A percentile compares a stretch with the other conserved stretches of the same genome.
phyloP scores from a whole-genome alignment of 805 yeast species.

The Ogataea thermomethanolica region DNA sequence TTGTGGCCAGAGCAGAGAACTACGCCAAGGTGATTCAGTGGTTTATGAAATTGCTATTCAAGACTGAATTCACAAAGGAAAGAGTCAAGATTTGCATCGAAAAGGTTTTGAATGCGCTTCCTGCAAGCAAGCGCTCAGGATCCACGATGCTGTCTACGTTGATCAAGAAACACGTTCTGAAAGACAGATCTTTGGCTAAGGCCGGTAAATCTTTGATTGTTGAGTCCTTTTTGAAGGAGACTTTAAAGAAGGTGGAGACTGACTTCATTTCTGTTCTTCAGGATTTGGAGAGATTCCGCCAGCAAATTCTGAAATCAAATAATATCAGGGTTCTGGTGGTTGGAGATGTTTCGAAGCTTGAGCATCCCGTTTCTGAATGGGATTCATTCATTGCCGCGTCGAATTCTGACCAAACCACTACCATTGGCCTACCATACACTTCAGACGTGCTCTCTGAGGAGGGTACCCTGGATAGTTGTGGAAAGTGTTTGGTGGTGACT shows the following conservation, averaged over 20 bases:
- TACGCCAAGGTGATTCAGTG: conserved; percentile 72
- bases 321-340: conserved; percentile 66
- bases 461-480: conserved; percentile 48
- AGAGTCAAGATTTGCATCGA: conserved; percentile 67
- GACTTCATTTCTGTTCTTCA: conserved; percentile 49
- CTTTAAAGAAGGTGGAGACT: conserved; percentile 47
- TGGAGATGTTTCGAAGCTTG: conserved; percentile 60
- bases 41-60: conserved; percentile 63
- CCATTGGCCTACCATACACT: conserved; percentile 47
- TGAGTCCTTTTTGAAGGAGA: conserved; percentile 52
- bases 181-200: conserved; percentile 58
- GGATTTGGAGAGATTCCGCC: conserved; percentile 51
- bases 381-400: conserved; percentile 26
- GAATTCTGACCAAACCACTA: neutral
- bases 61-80: conserved; percentile 66
- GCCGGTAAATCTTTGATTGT: conserved; percentile 63
- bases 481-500: conserved; percentile 58
- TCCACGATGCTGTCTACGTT: conserved; percentile 62
- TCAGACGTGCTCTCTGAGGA: conserved; percentile 48
- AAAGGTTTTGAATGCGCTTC: conserved; percentile 53
- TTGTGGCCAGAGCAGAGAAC: conserved; percentile 58
- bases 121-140: conserved; percentile 64
- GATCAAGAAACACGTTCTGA: conserved; percentile 42
- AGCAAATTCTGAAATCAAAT: conserved; percentile 48
- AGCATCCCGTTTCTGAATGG: conserved; percentile 63